Evolutionary conservation across 2,329 filamentous ascomycete genomes (phyloP).

Genomic region (Scedosporium minutisporum): DNA sequence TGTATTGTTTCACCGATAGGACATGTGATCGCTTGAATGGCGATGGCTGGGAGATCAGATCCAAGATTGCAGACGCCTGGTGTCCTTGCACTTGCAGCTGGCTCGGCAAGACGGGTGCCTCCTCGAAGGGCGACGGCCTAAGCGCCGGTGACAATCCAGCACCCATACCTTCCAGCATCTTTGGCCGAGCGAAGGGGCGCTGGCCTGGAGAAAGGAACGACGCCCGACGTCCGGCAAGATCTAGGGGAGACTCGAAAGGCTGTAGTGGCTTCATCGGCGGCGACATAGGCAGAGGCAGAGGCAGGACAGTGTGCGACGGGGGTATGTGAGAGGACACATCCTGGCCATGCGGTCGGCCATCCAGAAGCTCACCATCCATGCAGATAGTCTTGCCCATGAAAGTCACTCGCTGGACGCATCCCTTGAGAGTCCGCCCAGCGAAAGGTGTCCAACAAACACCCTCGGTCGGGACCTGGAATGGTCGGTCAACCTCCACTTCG

Average conservation of each 20-base stretch:
- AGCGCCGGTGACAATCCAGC: slow-evolving; percentile 28
- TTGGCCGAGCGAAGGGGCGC: not conserved
- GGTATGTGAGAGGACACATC: slow-evolving; percentile 66
- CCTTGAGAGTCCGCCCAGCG: slow-evolving; percentile 56
- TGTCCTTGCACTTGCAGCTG: slow-evolving; percentile 36
- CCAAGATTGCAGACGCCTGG: slow-evolving; percentile 52
- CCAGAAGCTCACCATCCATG: slow-evolving; percentile 55
- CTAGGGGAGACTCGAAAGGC: not conserved
- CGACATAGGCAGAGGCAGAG: slow-evolving; percentile 31
- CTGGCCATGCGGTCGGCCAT: slow-evolving; percentile 50
- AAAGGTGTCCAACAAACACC: slow-evolving; percentile 49
- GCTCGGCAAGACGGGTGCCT: slow-evolving; percentile 10
- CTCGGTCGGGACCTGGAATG: slow-evolving; percentile 47
- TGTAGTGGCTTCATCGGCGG: slow-evolving; percentile 40
- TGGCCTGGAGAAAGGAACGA: slow-evolving; percentile 15
- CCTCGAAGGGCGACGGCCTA: slow-evolving; percentile 18
- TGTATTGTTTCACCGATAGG: slow-evolving; percentile 85
- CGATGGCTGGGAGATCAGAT: slow-evolving; percentile 65
- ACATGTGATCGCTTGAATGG: slow-evolving; percentile 86
- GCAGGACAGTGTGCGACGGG: slow-evolving; percentile 14
- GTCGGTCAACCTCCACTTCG: slow-evolving; percentile 67
- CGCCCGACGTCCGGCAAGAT: slow-evolving; percentile 17
- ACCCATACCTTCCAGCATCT: not conserved
- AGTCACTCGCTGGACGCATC: slow-evolving; percentile 63
- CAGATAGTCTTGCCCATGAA: slow-evolving; percentile 68